phyloP scores from a whole-genome alignment of 2,329 filamentous ascomycete genomes.

The Arthrobotrys conoides region DNA sequence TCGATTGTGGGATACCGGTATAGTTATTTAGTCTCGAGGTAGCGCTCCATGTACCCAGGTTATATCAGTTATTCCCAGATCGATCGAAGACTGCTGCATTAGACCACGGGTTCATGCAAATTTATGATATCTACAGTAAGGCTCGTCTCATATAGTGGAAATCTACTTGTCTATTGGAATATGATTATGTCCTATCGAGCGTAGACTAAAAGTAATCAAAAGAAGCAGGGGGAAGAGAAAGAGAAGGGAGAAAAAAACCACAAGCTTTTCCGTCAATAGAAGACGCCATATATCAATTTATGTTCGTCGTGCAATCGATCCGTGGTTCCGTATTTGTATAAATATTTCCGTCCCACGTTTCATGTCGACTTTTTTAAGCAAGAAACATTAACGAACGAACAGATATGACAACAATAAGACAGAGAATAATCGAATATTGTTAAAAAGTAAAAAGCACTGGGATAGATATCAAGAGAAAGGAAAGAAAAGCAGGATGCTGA shows the following conservation, averaged over 20 bases:
- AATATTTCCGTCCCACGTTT: conserved; percentile 24
- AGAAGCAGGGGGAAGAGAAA: conserved; percentile 61
- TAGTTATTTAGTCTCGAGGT: no score
- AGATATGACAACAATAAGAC: no score
- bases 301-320: not conserved
- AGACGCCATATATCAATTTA: conserved; percentile 27
- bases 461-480: not conserved
- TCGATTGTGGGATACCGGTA: no score
- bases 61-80: no score
- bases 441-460: not conserved
- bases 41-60: no score
- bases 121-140: no score
- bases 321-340: conserved; percentile 18
- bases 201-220: conserved; percentile 66
- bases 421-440: not conserved
- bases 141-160: not conserved
- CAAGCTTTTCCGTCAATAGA: conserved; percentile 23
- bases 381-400: no score
- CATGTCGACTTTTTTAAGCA: conserved; percentile 7
- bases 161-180: no score
- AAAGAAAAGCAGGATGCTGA: not conserved
- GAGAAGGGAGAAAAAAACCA: conserved; percentile 65
- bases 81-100: no score
- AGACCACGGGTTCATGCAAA: no score
- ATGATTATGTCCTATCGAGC: conserved; percentile 8